Conservation (phyloP, 2,329 filamentous ascomycete genomes). For the Sporothrix pallida region DNA sequence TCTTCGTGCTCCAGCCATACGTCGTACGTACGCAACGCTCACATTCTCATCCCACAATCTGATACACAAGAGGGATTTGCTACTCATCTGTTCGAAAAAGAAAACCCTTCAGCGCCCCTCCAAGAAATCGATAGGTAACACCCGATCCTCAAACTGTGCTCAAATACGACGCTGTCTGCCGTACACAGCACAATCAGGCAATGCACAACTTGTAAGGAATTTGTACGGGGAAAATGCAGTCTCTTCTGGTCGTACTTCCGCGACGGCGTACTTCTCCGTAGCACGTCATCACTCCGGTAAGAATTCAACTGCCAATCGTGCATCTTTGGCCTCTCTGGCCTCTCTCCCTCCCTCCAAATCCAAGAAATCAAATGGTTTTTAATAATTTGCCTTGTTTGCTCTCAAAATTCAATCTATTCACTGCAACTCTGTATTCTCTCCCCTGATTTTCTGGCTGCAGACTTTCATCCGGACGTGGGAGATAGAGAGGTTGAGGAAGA, state of each 20-base stretch:
- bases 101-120: neutral
- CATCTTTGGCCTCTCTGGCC: too few species aligned
- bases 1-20: conserved; percentile 1
- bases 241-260: neutral
- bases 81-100: neutral
- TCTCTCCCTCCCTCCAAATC: neutral
- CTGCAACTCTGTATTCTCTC: neutral
- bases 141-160: neutral
- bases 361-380: neutral
- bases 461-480: neutral
- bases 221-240: neutral
- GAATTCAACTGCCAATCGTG: neutral
- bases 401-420: neutral
- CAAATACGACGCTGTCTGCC: neutral
- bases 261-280: neutral
- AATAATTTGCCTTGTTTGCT: neutral
- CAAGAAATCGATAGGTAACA: neutral
- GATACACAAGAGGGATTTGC: conserved; percentile 17
- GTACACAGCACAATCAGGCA: neutral
- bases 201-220: too few species aligned
- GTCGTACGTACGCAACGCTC: neutral
- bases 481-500: neutral
- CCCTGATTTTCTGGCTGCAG: neutral
- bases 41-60: conserved; percentile 21
- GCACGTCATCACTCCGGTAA: neutral